Conservation (phyloP, 129 eudicot species). For the Sambucus nigra region DNA sequence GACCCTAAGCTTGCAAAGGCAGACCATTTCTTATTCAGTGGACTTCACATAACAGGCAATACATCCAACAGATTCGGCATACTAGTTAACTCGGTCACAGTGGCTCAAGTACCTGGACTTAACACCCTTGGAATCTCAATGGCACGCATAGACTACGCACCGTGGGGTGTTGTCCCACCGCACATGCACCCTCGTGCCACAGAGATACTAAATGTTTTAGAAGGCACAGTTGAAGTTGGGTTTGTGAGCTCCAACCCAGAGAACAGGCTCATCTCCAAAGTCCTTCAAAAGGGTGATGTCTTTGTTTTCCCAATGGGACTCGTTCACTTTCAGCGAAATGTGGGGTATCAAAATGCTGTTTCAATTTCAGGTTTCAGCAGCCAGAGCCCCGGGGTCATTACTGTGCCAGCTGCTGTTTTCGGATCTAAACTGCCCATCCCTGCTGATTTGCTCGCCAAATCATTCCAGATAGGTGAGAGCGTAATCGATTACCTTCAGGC, state of each 20-base stretch:
- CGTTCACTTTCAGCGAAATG: conserved; percentile 20
- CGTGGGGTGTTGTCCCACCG: conserved; percentile 21
- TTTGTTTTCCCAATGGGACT: conserved; percentile 27
- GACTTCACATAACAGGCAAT: conserved; percentile 19
- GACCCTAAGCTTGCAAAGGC: conserved; percentile 18
- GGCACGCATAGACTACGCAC: conserved; percentile 22
- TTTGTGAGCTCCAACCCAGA: conserved; percentile 22
- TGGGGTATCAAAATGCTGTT: conserved; percentile 12
- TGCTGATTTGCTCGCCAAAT: conserved; percentile 16
- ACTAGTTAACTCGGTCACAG: conserved; percentile 8
- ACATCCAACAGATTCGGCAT: conserved; percentile 15
- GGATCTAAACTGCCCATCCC: conserved; percentile 20
- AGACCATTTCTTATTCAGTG: conserved; percentile 17
- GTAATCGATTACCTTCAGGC: conserved; percentile 13
- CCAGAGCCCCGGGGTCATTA: conserved; percentile 21
- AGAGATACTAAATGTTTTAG: conserved; percentile 14
- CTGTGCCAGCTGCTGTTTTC: conserved; percentile 20
- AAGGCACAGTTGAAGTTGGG: conserved; percentile 20
- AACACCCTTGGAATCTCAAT: conserved; percentile 25
- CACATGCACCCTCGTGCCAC: conserved; percentile 38
- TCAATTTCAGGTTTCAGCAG: conserved; percentile 16
- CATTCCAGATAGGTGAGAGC: conserved; percentile 23
- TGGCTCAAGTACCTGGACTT: conserved; percentile 26
- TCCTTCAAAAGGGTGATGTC: conserved; percentile 19
- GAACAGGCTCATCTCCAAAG: conserved; percentile 16